These are phyloP conservation scores for Diplodia intermedia DNA, from an alignment of 2,329 filamentous ascomycete genomes.

Conservation along the genomic window DNA sequence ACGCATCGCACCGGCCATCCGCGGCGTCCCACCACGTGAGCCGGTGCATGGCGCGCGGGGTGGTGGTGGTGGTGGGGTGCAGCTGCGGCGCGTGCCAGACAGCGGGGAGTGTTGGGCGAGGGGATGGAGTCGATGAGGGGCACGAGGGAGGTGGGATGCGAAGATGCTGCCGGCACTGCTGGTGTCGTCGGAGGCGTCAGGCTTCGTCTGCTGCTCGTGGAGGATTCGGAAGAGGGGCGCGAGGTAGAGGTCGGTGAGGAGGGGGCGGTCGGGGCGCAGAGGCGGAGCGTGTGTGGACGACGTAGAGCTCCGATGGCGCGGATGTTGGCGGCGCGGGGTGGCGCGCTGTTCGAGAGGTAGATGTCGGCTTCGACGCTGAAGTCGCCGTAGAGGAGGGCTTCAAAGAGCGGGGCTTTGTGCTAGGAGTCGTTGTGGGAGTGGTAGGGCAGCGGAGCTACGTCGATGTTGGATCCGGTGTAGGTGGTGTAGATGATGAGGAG, in stretches of 20 bases:
- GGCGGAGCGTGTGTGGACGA: constrained; percentile 41
- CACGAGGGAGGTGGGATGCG: constrained; percentile 27
- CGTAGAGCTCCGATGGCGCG: constrained; percentile 38
- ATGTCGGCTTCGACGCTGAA: constrained; percentile 45
- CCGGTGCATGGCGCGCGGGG: constrained; percentile 16
- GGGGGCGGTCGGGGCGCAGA: constrained; percentile 38
- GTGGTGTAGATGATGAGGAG: neutral
- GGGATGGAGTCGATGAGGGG: constrained; percentile 34
- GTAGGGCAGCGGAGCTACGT: constrained; percentile 46
- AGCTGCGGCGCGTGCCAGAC: constrained; percentile 20
- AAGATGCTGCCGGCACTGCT: constrained; percentile 22
- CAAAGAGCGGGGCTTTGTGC: constrained; percentile 46
- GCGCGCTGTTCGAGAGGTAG: constrained; percentile 33
- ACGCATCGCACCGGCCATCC: neutral
- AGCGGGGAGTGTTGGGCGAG: neutral
- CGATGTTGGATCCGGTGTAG: constrained; percentile 45
- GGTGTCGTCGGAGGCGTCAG: neutral
- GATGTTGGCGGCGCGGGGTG: neutral
- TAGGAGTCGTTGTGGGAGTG: constrained; percentile 35
- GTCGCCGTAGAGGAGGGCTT: constrained; percentile 50
- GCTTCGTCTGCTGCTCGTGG: neutral
- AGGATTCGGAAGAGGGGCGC: constrained; percentile 33
- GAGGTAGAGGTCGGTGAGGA: constrained; percentile 41
- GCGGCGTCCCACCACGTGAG: constrained; percentile 31
- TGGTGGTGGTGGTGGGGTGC: neutral